Conservation (phyloP, 2,329 filamentous ascomycete genomes). For the Scedosporium aurantiacum region DNA sequence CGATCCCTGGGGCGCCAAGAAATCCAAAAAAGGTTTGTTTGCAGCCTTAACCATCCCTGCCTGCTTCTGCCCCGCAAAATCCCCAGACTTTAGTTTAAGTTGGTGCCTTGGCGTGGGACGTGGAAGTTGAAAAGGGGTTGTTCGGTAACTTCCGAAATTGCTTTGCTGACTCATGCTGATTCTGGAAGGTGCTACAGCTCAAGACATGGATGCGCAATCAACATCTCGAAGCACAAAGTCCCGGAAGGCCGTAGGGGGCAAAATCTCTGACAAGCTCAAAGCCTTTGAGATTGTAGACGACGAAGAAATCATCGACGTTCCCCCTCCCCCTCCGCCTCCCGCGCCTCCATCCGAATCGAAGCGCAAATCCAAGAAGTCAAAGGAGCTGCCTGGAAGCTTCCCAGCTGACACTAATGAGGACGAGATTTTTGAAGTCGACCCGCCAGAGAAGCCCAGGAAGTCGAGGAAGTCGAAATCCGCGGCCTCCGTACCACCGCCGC, state of each 20-base stretch:
- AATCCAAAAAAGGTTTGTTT: conserved; percentile 29
- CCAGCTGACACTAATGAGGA: conserved; percentile 12
- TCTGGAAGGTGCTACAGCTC: conserved; percentile 31
- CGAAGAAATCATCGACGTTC: conserved; percentile 21
- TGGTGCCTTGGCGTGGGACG: background rate
- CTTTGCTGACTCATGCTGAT: conserved; percentile 37
- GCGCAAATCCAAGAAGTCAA: conserved; percentile 11
- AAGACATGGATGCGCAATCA: conserved; percentile 28
- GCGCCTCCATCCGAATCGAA: conserved; percentile 9
- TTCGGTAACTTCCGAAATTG: conserved; percentile 28
- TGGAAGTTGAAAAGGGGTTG: background rate
- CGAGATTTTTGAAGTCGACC: conserved; percentile 35
- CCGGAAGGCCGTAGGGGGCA: conserved; percentile 38
- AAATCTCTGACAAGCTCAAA: conserved; percentile 45
- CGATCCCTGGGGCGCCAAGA: conserved; percentile 47
- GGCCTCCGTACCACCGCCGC: conserved; percentile 11
- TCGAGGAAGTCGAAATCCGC: conserved; percentile 17
- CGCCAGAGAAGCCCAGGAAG: conserved; percentile 26
- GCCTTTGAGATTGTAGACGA: conserved; percentile 39
- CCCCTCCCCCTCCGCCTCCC: conserved; percentile 27
- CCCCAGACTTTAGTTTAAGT: background rate
- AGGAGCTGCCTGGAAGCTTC: conserved; percentile 6
- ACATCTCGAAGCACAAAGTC: conserved; percentile 19
- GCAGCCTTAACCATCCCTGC: conserved; percentile 3
- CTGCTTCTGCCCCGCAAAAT: background rate